Evolutionary conservation across 139 green algal species (phyloP).

Genomic region (Chlorella ohadii): DNA sequence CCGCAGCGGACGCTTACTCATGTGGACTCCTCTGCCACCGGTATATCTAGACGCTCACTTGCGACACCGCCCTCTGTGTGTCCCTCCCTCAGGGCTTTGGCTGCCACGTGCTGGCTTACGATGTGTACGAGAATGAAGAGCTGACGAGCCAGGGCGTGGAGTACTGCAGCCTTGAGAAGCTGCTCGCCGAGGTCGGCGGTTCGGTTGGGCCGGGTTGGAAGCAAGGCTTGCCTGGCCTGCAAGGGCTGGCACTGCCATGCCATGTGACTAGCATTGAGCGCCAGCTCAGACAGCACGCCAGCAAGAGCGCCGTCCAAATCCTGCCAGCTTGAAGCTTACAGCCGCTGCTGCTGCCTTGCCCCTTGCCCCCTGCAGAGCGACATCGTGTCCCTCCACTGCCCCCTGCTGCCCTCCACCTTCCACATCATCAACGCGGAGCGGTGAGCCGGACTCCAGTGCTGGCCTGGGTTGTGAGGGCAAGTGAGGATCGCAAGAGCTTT

Average conservation of each 20-base stretch:
- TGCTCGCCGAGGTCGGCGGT: slow-evolving; percentile 24
- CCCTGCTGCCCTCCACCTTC: slow-evolving; percentile 71
- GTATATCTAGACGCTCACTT: too few relatives aligned
- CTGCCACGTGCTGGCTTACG: slow-evolving; percentile 41
- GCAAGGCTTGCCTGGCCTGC: too few relatives aligned
- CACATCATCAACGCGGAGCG: slow-evolving; percentile 69
- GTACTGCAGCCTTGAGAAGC: slow-evolving; percentile 39
- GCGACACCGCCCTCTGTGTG: too few relatives aligned
- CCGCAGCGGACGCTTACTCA: too few relatives aligned
- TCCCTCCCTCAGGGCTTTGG: slow-evolving; percentile 45
- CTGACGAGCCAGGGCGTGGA: slow-evolving; percentile 31
- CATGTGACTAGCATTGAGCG: too few relatives aligned
- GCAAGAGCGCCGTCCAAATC: too few relatives aligned
- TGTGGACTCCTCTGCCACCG: too few relatives aligned
- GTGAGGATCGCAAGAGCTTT: too few relatives aligned
- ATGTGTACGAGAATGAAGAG: slow-evolving; percentile 22
- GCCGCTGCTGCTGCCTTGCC: background rate
- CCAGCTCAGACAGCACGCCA: too few relatives aligned
- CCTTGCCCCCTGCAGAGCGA: slow-evolving; percentile 17
- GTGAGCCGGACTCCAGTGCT: background rate
- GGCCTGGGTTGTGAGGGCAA: too few relatives aligned
- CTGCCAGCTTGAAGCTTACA: too few relatives aligned
- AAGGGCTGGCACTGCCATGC: too few relatives aligned
- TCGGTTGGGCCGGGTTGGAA: background rate
- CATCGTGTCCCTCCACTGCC: slow-evolving; percentile 46